phyloP scores from a whole-genome alignment of 257 asterid genomes.

The Lithospermum erythrorhizon region DNA sequence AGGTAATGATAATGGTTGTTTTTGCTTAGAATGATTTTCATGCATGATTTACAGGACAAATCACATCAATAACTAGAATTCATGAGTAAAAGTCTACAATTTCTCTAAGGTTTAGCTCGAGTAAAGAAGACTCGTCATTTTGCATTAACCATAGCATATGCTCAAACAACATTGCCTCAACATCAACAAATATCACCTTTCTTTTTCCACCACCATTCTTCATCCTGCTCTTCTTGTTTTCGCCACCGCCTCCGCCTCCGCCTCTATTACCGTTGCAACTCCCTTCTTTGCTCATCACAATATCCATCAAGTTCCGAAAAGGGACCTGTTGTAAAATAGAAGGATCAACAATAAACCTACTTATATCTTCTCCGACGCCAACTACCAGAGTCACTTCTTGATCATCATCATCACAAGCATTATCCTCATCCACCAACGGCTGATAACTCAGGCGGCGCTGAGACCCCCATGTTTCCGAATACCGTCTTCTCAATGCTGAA shows the following conservation, averaged over 20 bases:
- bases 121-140: constrained; percentile 34
- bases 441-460: constrained; percentile 17
- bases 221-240: constrained; percentile 10
- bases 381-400: constrained; percentile 19
- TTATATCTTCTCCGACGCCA: constrained; percentile 29
- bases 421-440: constrained; percentile 18
- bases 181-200: constrained; percentile 24
- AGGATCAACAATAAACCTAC: constrained; percentile 30
- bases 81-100: constrained; percentile 37
- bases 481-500: constrained; percentile 22
- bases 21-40: too few relatives aligned
- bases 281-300: constrained; percentile 3
- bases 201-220: constrained; percentile 12
- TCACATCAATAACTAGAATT: not conserved
- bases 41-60: too few relatives aligned
- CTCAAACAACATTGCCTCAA: constrained; percentile 37
- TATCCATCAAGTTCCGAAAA: constrained; percentile 22
- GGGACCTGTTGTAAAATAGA: constrained; percentile 26
- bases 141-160: constrained; percentile 39
- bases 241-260: constrained; percentile 1
- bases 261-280: too few relatives aligned
- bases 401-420: not conserved
- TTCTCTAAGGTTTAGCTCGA: constrained; percentile 32
- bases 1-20: too few relatives aligned
- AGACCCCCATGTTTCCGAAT: constrained; percentile 5